Evolutionary conservation across 2,329 filamentous ascomycete species (phyloP), one percentile per base, ranked within the genome.

Genomic region (Pseudogymnoascus sp.): DNA sequence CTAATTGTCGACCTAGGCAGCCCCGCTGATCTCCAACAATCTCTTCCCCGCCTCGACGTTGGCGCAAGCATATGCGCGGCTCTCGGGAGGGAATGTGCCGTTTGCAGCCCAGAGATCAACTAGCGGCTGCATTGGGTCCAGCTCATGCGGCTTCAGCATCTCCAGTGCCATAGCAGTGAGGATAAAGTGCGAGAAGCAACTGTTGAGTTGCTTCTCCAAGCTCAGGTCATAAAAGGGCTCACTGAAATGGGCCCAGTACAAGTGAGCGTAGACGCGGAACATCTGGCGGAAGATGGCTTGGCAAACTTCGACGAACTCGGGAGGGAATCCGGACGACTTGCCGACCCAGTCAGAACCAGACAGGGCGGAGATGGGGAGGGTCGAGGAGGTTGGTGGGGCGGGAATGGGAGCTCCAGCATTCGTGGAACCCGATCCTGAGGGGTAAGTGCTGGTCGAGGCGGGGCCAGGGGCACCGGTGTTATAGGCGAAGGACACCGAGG

Each of bases 191-290:
- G 88, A 89, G 74, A 94, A 94, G 75, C 89, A 92, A 74, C 88
- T 92, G 79, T 94, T 94, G 64, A 93, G 81, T 69, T 90, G 87
- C 73, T 92, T 89, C 74, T 89, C 86, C 8, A 89, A 78, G 76
- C 89, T 91, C 66, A 93, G 81, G 73, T 92, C 87, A 76, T 91
- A 93, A 75, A 92, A 91, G 4, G 88, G 89, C 67, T 91, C 88
- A 64, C 86, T 78, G 75, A 90, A 99, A 75, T 99, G 94, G 62
- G 92, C 90, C 83, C 96, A 97, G 80, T 99, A 99, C 64, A 99
- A 85, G 75, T 99, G 94, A 57, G 94, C 88, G 72, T 99, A 99
- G 68, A 97, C 93, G 63, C 94, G 89, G 81, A 99, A 97, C 88
- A 99, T 97, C 77, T 97, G 94, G 69, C 92, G 89, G 79, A 97